Evolutionary conservation across 805 yeast species (phyloP), one percentile per base, ranked within the genome.

Genomic region (Yarrowia osloensis): DNA sequence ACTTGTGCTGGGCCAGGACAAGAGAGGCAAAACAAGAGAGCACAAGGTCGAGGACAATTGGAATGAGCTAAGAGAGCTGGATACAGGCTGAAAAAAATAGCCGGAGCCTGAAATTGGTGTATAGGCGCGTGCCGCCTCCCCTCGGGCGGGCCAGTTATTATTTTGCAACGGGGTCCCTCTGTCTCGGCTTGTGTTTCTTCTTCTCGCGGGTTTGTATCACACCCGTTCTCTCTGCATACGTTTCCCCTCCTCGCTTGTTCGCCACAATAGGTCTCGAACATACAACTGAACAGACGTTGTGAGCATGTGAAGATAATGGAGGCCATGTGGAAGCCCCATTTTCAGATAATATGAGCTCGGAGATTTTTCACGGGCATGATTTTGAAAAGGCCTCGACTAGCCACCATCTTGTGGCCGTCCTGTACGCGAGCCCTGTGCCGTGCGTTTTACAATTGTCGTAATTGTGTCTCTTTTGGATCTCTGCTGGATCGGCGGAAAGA

Each of bases 181-280:
- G 39, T 35, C 19, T 35, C 39, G 12, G n/a, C 17, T 35, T n/a
- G 12, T 19, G 21, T 12, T 13, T n/a, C n/a, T n/a, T n/a, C n/a
- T n/a, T n/a, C n/a, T n/a, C n/a, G n/a, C n/a, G n/a, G n/a, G n/a
- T 17, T 19, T 19, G 44, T 40, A 40, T 40, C 44, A 40, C 44
- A 40, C 44, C 44, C 24, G 44, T 40, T 40, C 50, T 31, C n/a
- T 2, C 37, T 31, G 55, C 55, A 49, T 13, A 13, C 6, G 9
- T 21, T 49, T 49, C 55, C 55, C 55, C 55, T 11, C 55, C n/a
- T 49, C n/a, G 24, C 55, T 49, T 49, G 55, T 49, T 49, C 26
- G 33, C 22, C 31, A 26, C 13, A 9, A 40, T 7, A 42, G n/a
- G 54, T n/a, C 52, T 47, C 24, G 54, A 47, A n/a, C 19, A 24